These are phyloP conservation scores for Filobasidium wieringae DNA, from an alignment of 768 basidiomycete genomes.

Conservation along the genomic window DNA sequence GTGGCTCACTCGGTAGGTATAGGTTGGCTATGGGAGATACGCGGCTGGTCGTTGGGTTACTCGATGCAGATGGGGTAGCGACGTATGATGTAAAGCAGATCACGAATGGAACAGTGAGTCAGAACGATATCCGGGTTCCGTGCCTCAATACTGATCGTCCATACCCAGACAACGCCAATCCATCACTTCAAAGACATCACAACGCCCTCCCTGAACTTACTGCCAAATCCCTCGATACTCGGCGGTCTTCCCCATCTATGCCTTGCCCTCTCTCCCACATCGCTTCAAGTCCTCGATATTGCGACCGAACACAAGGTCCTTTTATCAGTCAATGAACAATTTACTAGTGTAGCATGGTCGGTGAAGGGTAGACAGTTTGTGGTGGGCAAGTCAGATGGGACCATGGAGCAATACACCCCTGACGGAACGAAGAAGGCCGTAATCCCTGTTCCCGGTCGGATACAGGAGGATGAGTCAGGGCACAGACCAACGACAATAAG, in stretches of 20 bases:
- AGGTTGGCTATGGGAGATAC: slow-evolving; percentile 15
- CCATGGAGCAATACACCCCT: slow-evolving; percentile 38
- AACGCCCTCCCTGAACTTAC: slow-evolving; percentile 23
- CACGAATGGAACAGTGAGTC: slow-evolving; percentile 18
- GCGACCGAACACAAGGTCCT: neutral
- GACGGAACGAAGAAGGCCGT: slow-evolving; percentile 37
- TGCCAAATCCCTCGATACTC: slow-evolving; percentile 29
- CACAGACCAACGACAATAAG: slow-evolving; percentile 26
- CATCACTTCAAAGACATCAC: slow-evolving; percentile 19
- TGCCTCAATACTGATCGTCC: neutral
- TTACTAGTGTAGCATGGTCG: slow-evolving; percentile 39
- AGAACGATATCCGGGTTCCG: neutral
- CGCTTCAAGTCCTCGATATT: slow-evolving; percentile 25
- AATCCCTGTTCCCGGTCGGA: slow-evolving; percentile 26
- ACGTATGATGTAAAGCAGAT: slow-evolving; percentile 20
- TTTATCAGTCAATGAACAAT: slow-evolving; percentile 4
- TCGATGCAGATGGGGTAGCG: neutral
- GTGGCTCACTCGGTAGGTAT: no score
- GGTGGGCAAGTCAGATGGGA: slow-evolving; percentile 32
- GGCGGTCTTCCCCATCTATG: slow-evolving; percentile 14
- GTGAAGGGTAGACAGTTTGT: slow-evolving; percentile 42
- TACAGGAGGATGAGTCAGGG: slow-evolving; percentile 6
- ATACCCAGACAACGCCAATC: slow-evolving; percentile 22
- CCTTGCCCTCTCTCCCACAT: slow-evolving; percentile 5
- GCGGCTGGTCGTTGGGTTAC: slow-evolving; percentile 3